Percentiles rank a stretch among this genome's conserved stretches.
Evolutionary conservation across 768 basidiomycete species (phyloP).

Genomic region (Tephrocybe sp.): DNA sequence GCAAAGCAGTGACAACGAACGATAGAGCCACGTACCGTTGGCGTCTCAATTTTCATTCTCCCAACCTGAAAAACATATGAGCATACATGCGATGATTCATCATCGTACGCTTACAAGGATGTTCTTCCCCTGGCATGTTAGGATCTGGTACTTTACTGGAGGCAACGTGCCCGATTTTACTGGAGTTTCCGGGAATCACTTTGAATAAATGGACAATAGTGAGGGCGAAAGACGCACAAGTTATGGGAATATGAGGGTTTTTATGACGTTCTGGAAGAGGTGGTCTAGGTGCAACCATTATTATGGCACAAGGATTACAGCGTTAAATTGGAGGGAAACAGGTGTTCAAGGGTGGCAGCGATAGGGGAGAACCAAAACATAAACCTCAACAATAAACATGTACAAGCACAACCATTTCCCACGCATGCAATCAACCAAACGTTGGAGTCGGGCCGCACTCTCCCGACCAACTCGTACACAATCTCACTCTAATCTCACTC

Average conservation of each 20-base stretch:
- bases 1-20: slow-evolving; percentile 14
- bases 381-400: slow-evolving; percentile 28
- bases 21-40: slow-evolving; percentile 58
- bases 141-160: slow-evolving; percentile 88
- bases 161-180: slow-evolving; percentile 47
- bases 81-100: slow-evolving; percentile 1
- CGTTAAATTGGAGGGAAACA: slow-evolving; percentile 2
- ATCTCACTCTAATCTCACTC: not conserved
- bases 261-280: slow-evolving; percentile 49
- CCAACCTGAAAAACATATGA: slow-evolving; percentile 58
- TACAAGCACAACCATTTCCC: slow-evolving; percentile 30
- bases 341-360: slow-evolving; percentile 11
- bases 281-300: slow-evolving; percentile 41
- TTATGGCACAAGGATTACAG: slow-evolving; percentile 19
- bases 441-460: slow-evolving; percentile 9
- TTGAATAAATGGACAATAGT: slow-evolving; percentile 11
- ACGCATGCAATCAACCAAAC: slow-evolving; percentile 25
- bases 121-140: slow-evolving; percentile 83
- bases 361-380: slow-evolving; percentile 17
- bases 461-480: no score
- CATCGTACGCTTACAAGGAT: slow-evolving; percentile 46
- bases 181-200: slow-evolving; percentile 20
- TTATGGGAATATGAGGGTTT: slow-evolving; percentile 49
- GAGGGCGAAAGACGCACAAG: slow-evolving; percentile 31
- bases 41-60: slow-evolving; percentile 78